Evolutionary conservation across 495 filamentous ascomycete species (phyloP).

Genomic region (Cetradonia linearis): DNA sequence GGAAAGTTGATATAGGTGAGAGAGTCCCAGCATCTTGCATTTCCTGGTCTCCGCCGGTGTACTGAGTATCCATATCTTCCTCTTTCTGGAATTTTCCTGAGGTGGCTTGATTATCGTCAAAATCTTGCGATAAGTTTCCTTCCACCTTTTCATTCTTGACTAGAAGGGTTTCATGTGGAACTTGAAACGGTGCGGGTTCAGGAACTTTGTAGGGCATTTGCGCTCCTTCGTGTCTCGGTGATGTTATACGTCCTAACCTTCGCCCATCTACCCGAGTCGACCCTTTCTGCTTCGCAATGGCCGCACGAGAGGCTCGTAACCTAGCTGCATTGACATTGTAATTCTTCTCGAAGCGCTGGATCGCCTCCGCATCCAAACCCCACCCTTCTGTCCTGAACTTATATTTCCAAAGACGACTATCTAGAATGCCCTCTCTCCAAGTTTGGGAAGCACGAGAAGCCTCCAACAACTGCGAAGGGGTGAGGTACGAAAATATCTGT

Average conservation of each 20-base stretch:
- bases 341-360: constrained; percentile 52
- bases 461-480: constrained; percentile 61
- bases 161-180: neutral
- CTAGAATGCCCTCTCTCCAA: constrained; percentile 74
- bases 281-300: neutral
- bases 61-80: constrained; percentile 1
- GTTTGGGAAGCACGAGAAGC: constrained; percentile 66
- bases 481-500: constrained; percentile 77
- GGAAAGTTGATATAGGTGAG: constrained; percentile 2
- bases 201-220: neutral
- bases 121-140: neutral
- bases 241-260: neutral
- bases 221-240: neutral
- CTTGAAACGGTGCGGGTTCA: neutral
- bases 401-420: constrained; percentile 75
- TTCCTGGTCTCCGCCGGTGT: constrained; percentile 36
- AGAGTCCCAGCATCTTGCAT: constrained; percentile 38
- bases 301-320: neutral
- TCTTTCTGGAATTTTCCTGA: neutral
- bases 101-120: neutral
- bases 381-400: constrained; percentile 79
- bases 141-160: neutral
- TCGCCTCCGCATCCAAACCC: constrained; percentile 56
- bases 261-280: neutral
- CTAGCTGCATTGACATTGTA: constrained; percentile 38